A percentile compares a stretch with the other conserved stretches of the same genome.
phyloP scores from a whole-genome alignment of 2,329 filamentous ascomycete species.

The Hypomyces rosellus region DNA sequence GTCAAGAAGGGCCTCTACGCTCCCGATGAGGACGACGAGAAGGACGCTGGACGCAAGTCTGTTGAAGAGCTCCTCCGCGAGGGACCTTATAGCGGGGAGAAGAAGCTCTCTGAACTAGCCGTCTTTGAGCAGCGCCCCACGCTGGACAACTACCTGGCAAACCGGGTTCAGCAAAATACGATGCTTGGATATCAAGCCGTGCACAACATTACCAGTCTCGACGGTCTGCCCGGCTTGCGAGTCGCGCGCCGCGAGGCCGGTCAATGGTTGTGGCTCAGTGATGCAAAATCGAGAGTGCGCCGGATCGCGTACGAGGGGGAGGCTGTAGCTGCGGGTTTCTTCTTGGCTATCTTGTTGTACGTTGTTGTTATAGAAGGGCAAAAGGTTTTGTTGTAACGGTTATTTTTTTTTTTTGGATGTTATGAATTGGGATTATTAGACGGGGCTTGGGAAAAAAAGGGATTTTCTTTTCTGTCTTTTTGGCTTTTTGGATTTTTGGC shows the following conservation, averaged over 20 bases:
- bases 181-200: constrained; percentile 49
- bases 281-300: constrained; percentile 24
- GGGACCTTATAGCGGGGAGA: constrained; percentile 16
- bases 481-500: too few relatives aligned
- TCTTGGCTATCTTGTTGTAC: constrained; percentile 25
- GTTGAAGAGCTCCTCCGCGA: constrained; percentile 21
- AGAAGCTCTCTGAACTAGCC: constrained; percentile 28
- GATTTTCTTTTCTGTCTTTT: background rate
- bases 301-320: constrained; percentile 25
- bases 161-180: constrained; percentile 42
- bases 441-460: background rate
- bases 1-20: constrained; percentile 37
- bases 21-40: constrained; percentile 16
- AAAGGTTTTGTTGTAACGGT: constrained; percentile 2
- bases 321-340: constrained; percentile 27
- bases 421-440: background rate
- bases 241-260: constrained; percentile 44
- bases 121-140: constrained; percentile 51
- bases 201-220: constrained; percentile 51
- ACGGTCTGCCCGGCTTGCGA: constrained; percentile 52
- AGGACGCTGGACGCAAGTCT: background rate
- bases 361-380: constrained; percentile 17
- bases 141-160: constrained; percentile 44
- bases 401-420: background rate
- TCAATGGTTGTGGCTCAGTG: constrained; percentile 39